These are phyloP conservation scores for Ilex asprella DNA, from an alignment of 257 asterid species.

Conservation along the genomic window DNA sequence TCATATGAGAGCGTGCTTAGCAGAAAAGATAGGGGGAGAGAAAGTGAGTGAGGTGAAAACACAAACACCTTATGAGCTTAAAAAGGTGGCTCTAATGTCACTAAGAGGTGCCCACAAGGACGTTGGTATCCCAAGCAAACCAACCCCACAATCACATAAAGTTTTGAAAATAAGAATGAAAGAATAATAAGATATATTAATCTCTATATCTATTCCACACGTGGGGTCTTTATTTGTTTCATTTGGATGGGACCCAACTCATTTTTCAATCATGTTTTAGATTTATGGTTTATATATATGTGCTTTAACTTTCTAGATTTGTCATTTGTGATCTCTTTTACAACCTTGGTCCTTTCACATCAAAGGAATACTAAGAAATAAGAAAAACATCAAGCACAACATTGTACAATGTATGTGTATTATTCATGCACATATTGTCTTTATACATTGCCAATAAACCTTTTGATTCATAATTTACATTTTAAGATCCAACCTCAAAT, in stretches of 20 bases:
- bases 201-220: conserved; percentile 45
- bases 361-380: too few relatives aligned
- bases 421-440: too few relatives aligned
- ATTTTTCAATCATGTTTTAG: too few relatives aligned
- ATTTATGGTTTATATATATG: too few relatives aligned
- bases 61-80: conserved; percentile 30
- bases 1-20: conserved; percentile 47
- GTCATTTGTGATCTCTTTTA: too few relatives aligned
- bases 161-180: conserved; percentile 21
- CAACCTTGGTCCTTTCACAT: too few relatives aligned
- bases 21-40: conserved; percentile 22
- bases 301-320: too few relatives aligned
- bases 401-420: too few relatives aligned
- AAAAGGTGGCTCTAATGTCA: conserved; percentile 45
- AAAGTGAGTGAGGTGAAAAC: conserved; percentile 29
- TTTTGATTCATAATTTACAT: too few relatives aligned
- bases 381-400: too few relatives aligned
- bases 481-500: too few relatives aligned
- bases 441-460: too few relatives aligned
- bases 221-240: conserved; percentile 52
- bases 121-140: conserved; percentile 61
- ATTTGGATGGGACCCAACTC: conserved; percentile 13
- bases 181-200: conserved; percentile 6
- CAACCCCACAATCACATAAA: conserved; percentile 29
- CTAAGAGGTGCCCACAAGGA: conserved; percentile 29